Evolutionary conservation across 2,329 filamentous ascomycete species (phyloP), one percentile per base, ranked within the genome.

Genomic region (Leptographium radiaticola): DNA sequence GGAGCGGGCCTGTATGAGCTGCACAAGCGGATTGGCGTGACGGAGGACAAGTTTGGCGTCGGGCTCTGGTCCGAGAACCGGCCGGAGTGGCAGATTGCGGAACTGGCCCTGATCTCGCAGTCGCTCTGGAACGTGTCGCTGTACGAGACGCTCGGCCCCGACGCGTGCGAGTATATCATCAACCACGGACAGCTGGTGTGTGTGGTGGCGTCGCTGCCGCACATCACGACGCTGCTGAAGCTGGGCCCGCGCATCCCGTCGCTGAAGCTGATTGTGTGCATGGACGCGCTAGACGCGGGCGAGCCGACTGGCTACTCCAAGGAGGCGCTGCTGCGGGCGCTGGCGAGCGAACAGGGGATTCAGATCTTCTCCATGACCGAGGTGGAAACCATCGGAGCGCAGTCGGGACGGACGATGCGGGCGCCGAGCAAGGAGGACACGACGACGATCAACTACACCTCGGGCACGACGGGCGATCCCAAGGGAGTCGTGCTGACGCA

Each of bases 91-190:
- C 87, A 94, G 73, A 82, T 95, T 57, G 80, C 55, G 88, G 91
- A 97, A 74, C 73, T 97, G 64, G 93, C 81, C 42, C 84, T 87
- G 66, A 82, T 87, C 71, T 93, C 89, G 13, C 93, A 97, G 68
- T 81, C 85, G 9, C 80, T 97, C 34, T 97, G 78, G 70, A 87
- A 86, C 25, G 89, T 98, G 53, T 95, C 91, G 6, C 84, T 98
- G 51, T 98, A 98, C 73, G 93, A 97, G 69, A 96, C 91, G 13
- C 80, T 98, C 6, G 91, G 91, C 11, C 85, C 91, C 13, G 88
- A 95, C 60, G 81, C 90, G 2, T 90, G 87, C 55, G 89, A 97
- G 71, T 97, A 87, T 71, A 96, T 98, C 68, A 86, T 97, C 72
- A 94, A 94, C 69, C 91, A 97, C 67, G 81, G 89, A 53, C 77